Evolutionary conservation across 139 green algal species (phyloP).

Genomic region (Protoeuglena noctilucae): DNA sequence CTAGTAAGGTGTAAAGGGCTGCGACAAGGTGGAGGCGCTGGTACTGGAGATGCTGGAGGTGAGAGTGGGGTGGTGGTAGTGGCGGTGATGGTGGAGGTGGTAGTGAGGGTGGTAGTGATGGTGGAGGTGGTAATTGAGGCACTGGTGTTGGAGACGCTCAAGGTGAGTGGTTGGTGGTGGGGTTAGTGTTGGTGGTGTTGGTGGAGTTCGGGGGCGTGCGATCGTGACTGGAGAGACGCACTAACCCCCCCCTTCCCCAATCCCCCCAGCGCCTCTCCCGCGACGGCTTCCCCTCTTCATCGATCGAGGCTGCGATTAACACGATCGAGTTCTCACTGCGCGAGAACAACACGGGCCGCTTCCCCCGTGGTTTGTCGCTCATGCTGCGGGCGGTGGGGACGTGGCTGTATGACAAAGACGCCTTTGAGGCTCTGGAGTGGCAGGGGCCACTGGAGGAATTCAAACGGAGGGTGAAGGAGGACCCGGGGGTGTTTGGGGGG

Average conservation of each 20-base stretch:
- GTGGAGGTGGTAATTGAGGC: too few relatives aligned
- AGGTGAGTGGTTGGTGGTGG: too few relatives aligned
- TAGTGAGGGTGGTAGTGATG: too few relatives aligned
- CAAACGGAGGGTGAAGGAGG: slow-evolving; percentile 65
- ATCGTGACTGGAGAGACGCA: too few relatives aligned
- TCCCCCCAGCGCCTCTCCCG: slow-evolving; percentile 34
- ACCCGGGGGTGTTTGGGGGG: slow-evolving; percentile 78
- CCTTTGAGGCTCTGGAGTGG: slow-evolving; percentile 79
- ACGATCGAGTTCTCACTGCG: slow-evolving; percentile 94
- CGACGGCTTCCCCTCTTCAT: slow-evolving; percentile 47
- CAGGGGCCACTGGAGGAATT: slow-evolving; percentile 63
- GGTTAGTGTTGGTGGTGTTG: too few relatives aligned
- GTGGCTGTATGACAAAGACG: slow-evolving; percentile 94
- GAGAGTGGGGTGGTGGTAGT: too few relatives aligned
- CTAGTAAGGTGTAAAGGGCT: too few relatives aligned
- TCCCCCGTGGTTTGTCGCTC: slow-evolving; percentile 84
- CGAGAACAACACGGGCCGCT: slow-evolving; percentile 97
- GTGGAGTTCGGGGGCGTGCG: too few relatives aligned
- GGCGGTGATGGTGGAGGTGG: too few relatives aligned
- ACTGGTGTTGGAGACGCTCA: slow-evolving; percentile 60
- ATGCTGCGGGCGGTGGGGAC: slow-evolving; percentile 84
- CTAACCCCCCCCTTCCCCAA: too few relatives aligned
- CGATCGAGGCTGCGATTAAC: slow-evolving; percentile 89
- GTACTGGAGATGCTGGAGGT: slow-evolving; percentile 51
- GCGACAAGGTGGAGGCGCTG: slow-evolving; percentile 66